Evolutionary conservation across 192 early-diverging fungal species (phyloP), one percentile per base, ranked within the genome.

Genomic region (Backusella circina): DNA sequence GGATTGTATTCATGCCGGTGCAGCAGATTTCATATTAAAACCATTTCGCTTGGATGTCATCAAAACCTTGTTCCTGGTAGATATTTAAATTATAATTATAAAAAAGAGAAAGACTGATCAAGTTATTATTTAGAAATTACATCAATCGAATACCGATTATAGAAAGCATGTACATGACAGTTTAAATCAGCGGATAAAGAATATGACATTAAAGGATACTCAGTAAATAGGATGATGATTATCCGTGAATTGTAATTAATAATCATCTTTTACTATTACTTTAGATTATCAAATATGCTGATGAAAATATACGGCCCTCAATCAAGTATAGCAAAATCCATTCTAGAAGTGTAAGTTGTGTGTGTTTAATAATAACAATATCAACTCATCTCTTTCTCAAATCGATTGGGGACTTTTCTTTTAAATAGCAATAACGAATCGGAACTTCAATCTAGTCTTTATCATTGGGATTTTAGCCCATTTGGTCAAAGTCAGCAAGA

Each of bases 381-480:
- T 37, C 36, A 61, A 23, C 54, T 61, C 26, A 23, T 51, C 5
- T 8, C 50, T 23, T 21, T 21, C 6, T 21, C n/a, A 51, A 21
- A 6, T 61, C 26, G 26, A 28, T 28, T 28, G 54, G 54, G 54
- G 26, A 0, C 3, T 57, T 57, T 57, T 61, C 4, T 61, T 28
- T 61, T 23, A 18, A 18, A 47, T 47, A 47, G 16, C 18, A 47
- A 26, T 54, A 54, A 54, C 26, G 54, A 57, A 57, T 57, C 54
- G 54, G 54, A 57, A 57, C 54, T 57, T 57, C 9, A 57, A 57
- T 57, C 54, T 12, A 57, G 54, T 10, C 54, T 94, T 5, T 78
- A 86, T 16, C 86, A 87, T 30, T 92, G 93, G 91, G 88, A 90
- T 30, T 92, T 92, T 80, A 84, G 83, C 72, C 91, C 93, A 16